A percentile compares a stretch with the other conserved stretches of the same genome.
These are phyloP conservation scores for Inga leiocalycina DNA, from an alignment of 306 rosid genomes.

Conservation along the genomic window DNA sequence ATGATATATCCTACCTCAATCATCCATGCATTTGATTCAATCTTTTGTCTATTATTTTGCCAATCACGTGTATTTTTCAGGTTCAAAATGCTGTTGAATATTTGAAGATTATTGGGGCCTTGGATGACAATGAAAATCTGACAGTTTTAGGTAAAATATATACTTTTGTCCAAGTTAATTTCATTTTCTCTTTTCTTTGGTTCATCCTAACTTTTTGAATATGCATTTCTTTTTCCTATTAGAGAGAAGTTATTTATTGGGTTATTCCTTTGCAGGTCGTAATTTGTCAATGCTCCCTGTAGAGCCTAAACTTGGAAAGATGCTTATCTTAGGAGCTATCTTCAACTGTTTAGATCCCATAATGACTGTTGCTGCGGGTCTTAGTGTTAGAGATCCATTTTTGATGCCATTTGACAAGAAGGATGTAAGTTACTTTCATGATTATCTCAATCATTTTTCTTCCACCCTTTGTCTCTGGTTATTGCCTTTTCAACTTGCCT, in stretches of 20 bases:
- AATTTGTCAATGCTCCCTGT: slow-evolving; percentile 88
- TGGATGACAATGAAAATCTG: slow-evolving; percentile 85
- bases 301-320: slow-evolving; percentile 98
- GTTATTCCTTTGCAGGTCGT: slow-evolving; percentile 68
- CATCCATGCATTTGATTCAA: slow-evolving; percentile 27
- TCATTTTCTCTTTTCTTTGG: slow-evolving; percentile 25
- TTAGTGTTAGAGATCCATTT: slow-evolving; percentile 97
- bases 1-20: slow-evolving; percentile 21
- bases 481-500: slow-evolving; percentile 1
- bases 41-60: slow-evolving; percentile 19
- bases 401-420: slow-evolving; percentile 83
- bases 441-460: slow-evolving; percentile 9
- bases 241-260: slow-evolving; percentile 9
- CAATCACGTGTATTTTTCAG: slow-evolving; percentile 45
- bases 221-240: slow-evolving; percentile 12
- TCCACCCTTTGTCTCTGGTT: neutral
- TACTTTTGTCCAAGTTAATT: slow-evolving; percentile 26
- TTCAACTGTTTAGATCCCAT: slow-evolving; percentile 94
- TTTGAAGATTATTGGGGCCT: slow-evolving; percentile 84
- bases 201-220: slow-evolving; percentile 15
- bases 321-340: slow-evolving; percentile 88
- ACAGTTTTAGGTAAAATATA: slow-evolving; percentile 74
- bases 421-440: slow-evolving; percentile 66
- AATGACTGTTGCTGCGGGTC: slow-evolving; percentile 93
- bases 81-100: slow-evolving; percentile 97